These are phyloP conservation scores for Pyrenochaeta sp. DNA, from an alignment of 2,329 filamentous ascomycete genomes.

Conservation along the genomic window DNA sequence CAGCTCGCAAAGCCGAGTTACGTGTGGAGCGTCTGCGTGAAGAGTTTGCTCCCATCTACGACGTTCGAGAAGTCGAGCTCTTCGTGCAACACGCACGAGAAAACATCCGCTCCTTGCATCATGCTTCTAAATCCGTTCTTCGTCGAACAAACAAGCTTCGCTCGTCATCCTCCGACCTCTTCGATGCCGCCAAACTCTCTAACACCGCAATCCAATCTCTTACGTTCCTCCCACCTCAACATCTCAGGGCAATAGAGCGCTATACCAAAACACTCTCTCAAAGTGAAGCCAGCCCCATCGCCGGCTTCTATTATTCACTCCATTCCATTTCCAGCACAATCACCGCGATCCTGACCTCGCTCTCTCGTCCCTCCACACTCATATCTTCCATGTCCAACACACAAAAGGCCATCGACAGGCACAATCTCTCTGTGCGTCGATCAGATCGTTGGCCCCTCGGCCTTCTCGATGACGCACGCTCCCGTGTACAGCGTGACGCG, in stretches of 20 bases:
- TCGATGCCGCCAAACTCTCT: constrained; percentile 66
- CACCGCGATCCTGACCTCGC: constrained; percentile 77
- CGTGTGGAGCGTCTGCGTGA: constrained; percentile 85
- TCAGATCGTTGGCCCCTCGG: constrained; percentile 81
- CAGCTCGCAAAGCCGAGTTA: constrained; percentile 82
- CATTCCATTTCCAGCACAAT: constrained; percentile 84
- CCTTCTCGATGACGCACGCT: constrained; percentile 85
- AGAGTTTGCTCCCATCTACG: constrained; percentile 81
- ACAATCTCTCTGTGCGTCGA: constrained; percentile 75
- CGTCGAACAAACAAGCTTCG: constrained; percentile 78
- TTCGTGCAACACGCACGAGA: constrained; percentile 92
- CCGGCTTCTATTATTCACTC: constrained; percentile 76
- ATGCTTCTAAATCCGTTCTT: constrained; percentile 81
- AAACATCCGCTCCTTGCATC: constrained; percentile 83
- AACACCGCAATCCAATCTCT: constrained; percentile 62
- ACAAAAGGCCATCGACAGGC: constrained; percentile 79
- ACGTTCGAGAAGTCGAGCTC: constrained; percentile 87
- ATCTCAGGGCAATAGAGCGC: constrained; percentile 74
- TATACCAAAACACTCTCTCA: constrained; percentile 73
- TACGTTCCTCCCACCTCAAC: constrained; percentile 70
- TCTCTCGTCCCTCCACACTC: constrained; percentile 79
- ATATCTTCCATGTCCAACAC: constrained; percentile 78
- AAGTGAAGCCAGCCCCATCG: constrained; percentile 75
- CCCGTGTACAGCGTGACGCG: constrained; percentile 81
- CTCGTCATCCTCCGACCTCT: constrained; percentile 70